Percentiles rank a stretch among this genome's conserved stretches.
Evolutionary conservation across 2,329 filamentous ascomycete species (phyloP).

Genomic region (Stachybotrys elegans): DNA sequence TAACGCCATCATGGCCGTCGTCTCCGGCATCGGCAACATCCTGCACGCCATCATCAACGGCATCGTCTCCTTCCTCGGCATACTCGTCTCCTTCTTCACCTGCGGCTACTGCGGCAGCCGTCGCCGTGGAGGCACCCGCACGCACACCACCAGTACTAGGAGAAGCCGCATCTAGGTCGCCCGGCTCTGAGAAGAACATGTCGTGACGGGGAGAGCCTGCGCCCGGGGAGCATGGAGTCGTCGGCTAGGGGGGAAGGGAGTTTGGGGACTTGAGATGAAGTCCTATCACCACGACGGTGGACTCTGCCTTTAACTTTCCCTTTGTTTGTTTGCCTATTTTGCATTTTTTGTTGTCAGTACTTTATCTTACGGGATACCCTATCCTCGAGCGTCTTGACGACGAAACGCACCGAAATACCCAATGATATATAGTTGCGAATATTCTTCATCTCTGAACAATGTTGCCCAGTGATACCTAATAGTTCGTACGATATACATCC

Average conservation of each 20-base stretch:
- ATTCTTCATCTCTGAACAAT: too few species aligned
- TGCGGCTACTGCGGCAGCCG: constrained; percentile 37
- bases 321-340: constrained; percentile 10
- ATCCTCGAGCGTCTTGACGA: constrained; percentile 9
- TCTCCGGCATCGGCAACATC: constrained; percentile 61
- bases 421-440: neutral
- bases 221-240: too few species aligned
- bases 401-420: neutral
- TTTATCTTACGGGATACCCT: constrained; percentile 21
- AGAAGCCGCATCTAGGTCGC: constrained; percentile 16
- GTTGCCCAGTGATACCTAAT: too few species aligned
- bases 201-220: too few species aligned
- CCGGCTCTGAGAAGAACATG: neutral
- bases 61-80: constrained; percentile 58
- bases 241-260: neutral
- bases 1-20: constrained; percentile 60
- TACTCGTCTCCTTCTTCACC: constrained; percentile 62
- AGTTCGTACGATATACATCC: too few species aligned
- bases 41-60: constrained; percentile 63
- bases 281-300: too few species aligned
- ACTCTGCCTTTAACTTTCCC: too few species aligned
- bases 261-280: too few species aligned
- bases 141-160: constrained; percentile 11
- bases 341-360: constrained; percentile 10
- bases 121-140: constrained; percentile 9